Base-by-base conservation (phyloP, 2,329 filamentous ascomycete species). In the Helicocarpus griseus region DNA sequence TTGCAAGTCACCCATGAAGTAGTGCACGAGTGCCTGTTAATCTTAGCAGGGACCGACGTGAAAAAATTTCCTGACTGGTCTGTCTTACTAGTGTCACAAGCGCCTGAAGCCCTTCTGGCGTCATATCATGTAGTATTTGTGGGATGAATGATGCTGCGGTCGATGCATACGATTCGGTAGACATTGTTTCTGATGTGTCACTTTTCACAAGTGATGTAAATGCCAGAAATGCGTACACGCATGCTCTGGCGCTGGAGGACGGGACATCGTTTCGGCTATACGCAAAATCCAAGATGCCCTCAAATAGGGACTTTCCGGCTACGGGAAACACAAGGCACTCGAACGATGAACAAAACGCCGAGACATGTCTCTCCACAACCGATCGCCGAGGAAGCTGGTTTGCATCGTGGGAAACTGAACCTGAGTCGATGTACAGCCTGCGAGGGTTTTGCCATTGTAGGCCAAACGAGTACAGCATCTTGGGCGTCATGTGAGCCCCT, bases 71-170 rank as follows among this genome's bases (percentile, higher is more conserved):
- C 4, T 62, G n/a, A n/a, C n/a, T n/a, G n/a, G n/a, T n/a, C n/a
- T n/a, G n/a, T n/a, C 73, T 58, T 61, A 79, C 77, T 57, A 80
- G 52, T 62, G 79, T 75, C 3, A 74, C 60, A 1, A 72, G 54
- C 1, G 74, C 67, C 53, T 80, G 73, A 0, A 78, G 58, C 2
- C 65, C 69, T 0, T 71, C 67, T 2, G 78, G 43, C 14, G 62
- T 75, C 2, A 74, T 57, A 11, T 73, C 68, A 0, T 70, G 61
- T 2, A 79, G 48, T 2, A 79, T n/a, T n/a, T n/a, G n/a, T n/a
- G n/a, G n/a, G n/a, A 52, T 19, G 63, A 64, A 17, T 74, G 68
- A n/a, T n/a, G n/a, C n/a, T 1, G 71, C 72, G 38, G 71, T 71
- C 5, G 61, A 58, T 2, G 71, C 69, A 46, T 68, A 73, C 0